These are phyloP conservation scores for Scopulariopsis brevicaulis DNA, from an alignment of 2,329 filamentous ascomycete species.

Conservation along the genomic window DNA sequence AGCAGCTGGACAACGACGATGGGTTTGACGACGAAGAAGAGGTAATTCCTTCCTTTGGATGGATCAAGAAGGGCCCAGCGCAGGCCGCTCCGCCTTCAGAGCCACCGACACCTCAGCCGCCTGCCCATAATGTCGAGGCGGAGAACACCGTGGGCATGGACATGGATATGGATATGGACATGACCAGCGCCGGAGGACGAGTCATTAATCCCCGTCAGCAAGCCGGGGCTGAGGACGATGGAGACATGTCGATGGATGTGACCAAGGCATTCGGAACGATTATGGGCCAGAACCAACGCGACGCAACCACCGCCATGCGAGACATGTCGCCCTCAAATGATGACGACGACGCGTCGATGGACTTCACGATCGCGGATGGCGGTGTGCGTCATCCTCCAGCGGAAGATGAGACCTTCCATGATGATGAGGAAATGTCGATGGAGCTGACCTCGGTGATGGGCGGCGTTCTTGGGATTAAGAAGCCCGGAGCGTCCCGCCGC, in stretches of 20 bases:
- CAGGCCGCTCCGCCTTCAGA: background rate
- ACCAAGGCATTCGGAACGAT: conserved; percentile 77
- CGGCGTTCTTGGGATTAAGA: conserved; percentile 27
- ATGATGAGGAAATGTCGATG: conserved; percentile 67
- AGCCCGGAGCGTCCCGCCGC: conserved; percentile 14
- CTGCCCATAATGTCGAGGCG: conserved; percentile 28
- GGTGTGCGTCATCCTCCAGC: conserved; percentile 39
- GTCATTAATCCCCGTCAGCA: conserved; percentile 26
- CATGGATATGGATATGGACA: conserved; percentile 42
- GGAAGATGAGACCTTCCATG: conserved; percentile 22
- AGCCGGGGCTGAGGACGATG: conserved; percentile 27
- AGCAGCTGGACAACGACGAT: conserved; percentile 42
- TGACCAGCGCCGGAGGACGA: conserved; percentile 43
- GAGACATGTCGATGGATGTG: conserved; percentile 89
- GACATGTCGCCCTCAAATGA: conserved; percentile 9
- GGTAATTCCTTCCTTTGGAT: conserved; percentile 65
- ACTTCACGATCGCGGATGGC: conserved; percentile 70
- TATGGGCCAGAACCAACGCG: conserved; percentile 30
- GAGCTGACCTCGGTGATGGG: conserved; percentile 61
- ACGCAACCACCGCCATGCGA: conserved; percentile 9
- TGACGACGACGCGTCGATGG: conserved; percentile 55
- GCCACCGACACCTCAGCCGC: background rate
- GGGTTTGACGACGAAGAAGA: conserved; percentile 40
- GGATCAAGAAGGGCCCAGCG: conserved; percentile 43
- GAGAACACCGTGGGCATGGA: conserved; percentile 22